Conservation (phyloP, 129 eudicot genomes). For the Glebionis coronaria region DNA sequence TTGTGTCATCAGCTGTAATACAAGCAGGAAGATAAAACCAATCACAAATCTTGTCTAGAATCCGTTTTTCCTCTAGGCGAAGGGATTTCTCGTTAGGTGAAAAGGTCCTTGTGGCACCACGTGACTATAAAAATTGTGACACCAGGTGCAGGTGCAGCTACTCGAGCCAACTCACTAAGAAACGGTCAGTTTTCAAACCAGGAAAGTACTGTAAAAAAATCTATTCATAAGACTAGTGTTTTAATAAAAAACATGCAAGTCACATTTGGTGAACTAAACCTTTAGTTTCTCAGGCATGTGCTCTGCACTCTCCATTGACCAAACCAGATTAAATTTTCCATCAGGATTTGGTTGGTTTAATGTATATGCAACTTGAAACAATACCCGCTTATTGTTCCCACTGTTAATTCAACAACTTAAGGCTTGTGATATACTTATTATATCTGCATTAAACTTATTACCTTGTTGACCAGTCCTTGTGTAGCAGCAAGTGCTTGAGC, state of each 20-base stretch:
- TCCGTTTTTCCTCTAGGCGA: constrained; percentile 52
- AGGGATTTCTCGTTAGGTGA: constrained; percentile 69
- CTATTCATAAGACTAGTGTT: not conserved
- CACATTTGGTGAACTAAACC: constrained; percentile 32
- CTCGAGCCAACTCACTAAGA: constrained; percentile 83
- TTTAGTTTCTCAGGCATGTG: constrained; percentile 93
- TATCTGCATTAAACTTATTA: constrained; percentile 4
- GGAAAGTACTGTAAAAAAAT: constrained; percentile 12
- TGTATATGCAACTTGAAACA: constrained; percentile 93
- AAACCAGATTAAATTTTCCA: constrained; percentile 84
- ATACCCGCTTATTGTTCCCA: constrained; percentile 45
- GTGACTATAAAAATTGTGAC: constrained; percentile 86
- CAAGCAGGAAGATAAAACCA: constrained; percentile 87
- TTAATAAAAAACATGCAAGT: not conserved
- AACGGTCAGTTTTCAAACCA: constrained; percentile 46
- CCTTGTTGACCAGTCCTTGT: constrained; percentile 73
- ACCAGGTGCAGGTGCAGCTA: constrained; percentile 96
- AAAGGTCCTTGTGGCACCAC: constrained; percentile 92
- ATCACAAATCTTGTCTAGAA: constrained; percentile 68
- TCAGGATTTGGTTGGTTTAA: constrained; percentile 86
- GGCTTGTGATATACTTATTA: not conserved
- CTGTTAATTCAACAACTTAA: constrained; percentile 6
- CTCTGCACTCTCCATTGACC: constrained; percentile 99
- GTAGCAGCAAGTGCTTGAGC: constrained; percentile 83
- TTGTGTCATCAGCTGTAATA: constrained; percentile 77